Evolutionary conservation across 1,139 yeast species (phyloP).

Genomic region (Suhomyces bolitotheri): DNA sequence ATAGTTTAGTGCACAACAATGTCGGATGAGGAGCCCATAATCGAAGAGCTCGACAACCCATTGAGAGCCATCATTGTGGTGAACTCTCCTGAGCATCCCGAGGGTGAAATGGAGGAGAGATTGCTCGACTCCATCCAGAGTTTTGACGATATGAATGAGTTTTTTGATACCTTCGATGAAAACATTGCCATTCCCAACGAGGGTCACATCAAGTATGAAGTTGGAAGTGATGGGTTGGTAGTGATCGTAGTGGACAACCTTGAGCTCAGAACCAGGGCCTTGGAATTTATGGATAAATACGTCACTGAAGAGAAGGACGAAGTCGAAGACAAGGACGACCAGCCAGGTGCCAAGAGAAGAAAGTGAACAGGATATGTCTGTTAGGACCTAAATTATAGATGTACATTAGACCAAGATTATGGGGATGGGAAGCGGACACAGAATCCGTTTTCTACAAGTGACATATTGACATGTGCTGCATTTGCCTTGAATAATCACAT

Average conservation of each 20-base stretch:
- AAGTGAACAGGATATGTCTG: slow-evolving; percentile 2
- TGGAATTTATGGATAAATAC: slow-evolving; percentile 40
- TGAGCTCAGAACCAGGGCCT: slow-evolving; percentile 32
- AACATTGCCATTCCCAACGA: slow-evolving; percentile 65
- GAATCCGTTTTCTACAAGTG: too few species aligned
- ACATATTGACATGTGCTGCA: too few species aligned
- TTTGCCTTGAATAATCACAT: too few species aligned
- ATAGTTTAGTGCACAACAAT: slow-evolving; percentile 6
- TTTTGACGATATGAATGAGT: slow-evolving; percentile 52
- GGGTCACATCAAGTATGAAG: slow-evolving; percentile 66
- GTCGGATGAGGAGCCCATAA: slow-evolving; percentile 23
- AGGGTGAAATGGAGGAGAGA: slow-evolving; percentile 57
- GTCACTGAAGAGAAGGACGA: slow-evolving; percentile 14
- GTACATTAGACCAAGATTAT: slow-evolving; percentile 3
- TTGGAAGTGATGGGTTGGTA: slow-evolving; percentile 70
- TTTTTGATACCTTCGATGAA: slow-evolving; percentile 64
- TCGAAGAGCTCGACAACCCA: slow-evolving; percentile 43
- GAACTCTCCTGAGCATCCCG: slow-evolving; percentile 38
- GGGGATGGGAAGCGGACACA: background rate
- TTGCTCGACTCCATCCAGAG: slow-evolving; percentile 46
- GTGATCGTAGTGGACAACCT: slow-evolving; percentile 53
- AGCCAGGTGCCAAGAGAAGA: slow-evolving; percentile 10
- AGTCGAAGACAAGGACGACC: slow-evolving; percentile 7
- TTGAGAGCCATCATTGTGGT: slow-evolving; percentile 42
- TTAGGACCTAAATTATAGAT: slow-evolving; percentile 7